Percentiles rank a stretch among this genome's conserved stretches.
phyloP scores from a whole-genome alignment of 805 yeast genomes.

The Candida morakotiae region DNA sequence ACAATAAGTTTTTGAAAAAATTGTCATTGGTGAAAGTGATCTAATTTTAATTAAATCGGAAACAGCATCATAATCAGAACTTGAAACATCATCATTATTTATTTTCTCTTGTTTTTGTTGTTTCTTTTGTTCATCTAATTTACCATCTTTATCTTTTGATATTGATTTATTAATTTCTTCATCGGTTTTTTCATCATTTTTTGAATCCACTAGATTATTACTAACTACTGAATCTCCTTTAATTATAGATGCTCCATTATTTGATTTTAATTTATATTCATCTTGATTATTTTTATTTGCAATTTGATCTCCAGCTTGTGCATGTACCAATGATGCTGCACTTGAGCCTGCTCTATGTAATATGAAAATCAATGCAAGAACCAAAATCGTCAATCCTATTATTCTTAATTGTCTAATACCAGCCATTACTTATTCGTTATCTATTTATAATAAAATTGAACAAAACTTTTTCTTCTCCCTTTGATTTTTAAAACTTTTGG shows the following conservation, averaged over 20 bases:
- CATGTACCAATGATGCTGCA: conserved; percentile 11
- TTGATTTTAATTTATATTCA: background rate
- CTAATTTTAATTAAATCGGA: conserved; percentile 51
- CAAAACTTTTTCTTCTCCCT: background rate
- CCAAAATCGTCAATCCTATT: conserved; percentile 7
- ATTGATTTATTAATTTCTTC: conserved; percentile 38
- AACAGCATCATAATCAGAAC: conserved; percentile 21
- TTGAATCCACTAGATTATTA: conserved; percentile 27
- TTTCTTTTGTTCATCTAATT: background rate
- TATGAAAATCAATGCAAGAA: conserved; percentile 8
- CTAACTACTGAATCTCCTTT: conserved; percentile 3
- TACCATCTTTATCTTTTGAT: conserved; percentile 14
- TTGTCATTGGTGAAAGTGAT: conserved; percentile 57
- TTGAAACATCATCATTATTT: conserved; percentile 4
- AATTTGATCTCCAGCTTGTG: conserved; percentile 9
- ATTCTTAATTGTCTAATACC: conserved; percentile 9
- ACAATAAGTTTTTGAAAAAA: conserved; percentile 57
- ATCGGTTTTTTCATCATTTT: conserved; percentile 33
- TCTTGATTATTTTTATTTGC: conserved; percentile 6
- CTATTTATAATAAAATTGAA: background rate
- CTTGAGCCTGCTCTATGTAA: conserved; percentile 9
- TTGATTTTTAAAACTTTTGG: background rate
- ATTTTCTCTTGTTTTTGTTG: background rate
- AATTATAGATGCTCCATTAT: background rate
- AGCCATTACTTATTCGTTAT: conserved; percentile 9